A percentile compares a stretch with the other conserved stretches of the same genome.
Conservation (phyloP, 2,329 filamentous ascomycete genomes). For the Paecilomyces fulvus region DNA sequence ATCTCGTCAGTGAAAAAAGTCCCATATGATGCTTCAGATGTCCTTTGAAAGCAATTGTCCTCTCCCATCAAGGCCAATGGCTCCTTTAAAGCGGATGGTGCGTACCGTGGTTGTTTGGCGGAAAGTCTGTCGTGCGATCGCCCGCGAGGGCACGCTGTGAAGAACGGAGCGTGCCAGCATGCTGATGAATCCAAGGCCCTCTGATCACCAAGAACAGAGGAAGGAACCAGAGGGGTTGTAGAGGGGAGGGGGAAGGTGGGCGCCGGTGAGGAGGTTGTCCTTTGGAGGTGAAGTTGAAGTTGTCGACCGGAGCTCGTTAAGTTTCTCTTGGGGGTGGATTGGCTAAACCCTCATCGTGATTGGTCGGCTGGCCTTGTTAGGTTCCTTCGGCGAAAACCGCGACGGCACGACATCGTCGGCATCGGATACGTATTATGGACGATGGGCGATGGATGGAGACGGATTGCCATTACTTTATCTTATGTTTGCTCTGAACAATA, state of each 20-base stretch:
- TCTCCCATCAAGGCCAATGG: constrained; percentile 21
- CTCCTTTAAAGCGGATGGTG: constrained; percentile 30
- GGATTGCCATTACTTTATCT: neutral
- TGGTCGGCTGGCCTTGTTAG: constrained; percentile 20
- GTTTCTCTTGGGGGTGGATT: constrained; percentile 28
- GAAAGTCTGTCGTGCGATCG: constrained; percentile 65
- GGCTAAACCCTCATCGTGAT: constrained; percentile 30
- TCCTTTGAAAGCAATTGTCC: constrained; percentile 18
- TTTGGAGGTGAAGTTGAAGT: constrained; percentile 21
- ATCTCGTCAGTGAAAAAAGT: constrained; percentile 21
- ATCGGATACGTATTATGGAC: neutral
- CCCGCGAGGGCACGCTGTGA: constrained; percentile 80
- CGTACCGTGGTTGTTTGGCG: constrained; percentile 69
- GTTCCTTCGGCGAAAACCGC: constrained; percentile 30
- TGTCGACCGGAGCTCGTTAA: constrained; percentile 20
- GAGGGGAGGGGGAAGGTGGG: constrained; percentile 18
- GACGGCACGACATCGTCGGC: constrained; percentile 18
- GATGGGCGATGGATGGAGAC: neutral
- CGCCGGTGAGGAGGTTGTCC: constrained; percentile 24
- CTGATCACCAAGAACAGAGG: constrained; percentile 22
- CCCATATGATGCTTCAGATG: constrained; percentile 21
- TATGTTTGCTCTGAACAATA: neutral
- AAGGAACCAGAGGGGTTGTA: constrained; percentile 20
- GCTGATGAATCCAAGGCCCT: constrained; percentile 40
- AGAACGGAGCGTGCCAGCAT: constrained; percentile 93